Conservation (phyloP, 768 basidiomycete genomes). For the Suillus paluster region DNA sequence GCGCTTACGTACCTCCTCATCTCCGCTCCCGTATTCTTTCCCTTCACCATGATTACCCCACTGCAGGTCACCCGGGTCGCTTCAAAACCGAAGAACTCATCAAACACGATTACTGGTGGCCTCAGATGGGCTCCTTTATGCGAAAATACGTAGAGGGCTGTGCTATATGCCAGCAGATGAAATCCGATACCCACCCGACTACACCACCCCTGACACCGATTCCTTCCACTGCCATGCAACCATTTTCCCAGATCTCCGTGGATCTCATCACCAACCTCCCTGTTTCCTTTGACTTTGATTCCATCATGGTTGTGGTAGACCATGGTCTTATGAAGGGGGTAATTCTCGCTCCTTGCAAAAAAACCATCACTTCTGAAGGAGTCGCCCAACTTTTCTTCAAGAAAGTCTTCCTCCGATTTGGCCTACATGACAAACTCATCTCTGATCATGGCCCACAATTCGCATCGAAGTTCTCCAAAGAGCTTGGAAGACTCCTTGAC, state of each 20-base stretch:
- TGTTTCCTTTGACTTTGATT: constrained; percentile 16
- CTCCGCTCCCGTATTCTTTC: no score
- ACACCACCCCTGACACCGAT: neutral
- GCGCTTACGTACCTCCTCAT: no score
- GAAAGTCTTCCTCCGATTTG: no score
- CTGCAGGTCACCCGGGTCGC: no score
- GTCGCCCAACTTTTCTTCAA: no score
- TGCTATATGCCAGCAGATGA: constrained; percentile 20
- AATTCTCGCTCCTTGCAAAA: no score
- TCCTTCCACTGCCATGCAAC: constrained; percentile 1
- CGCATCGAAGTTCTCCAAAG: no score
- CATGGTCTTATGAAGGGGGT: constrained; percentile 30
- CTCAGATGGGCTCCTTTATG: constrained; percentile 18
- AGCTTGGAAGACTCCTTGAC: no score
- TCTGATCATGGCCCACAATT: no score
- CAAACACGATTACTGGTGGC: constrained; percentile 25
- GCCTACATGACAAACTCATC: no score
- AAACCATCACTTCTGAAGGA: constrained; percentile 15
- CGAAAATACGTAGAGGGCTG: constrained; percentile 22
- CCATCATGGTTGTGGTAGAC: constrained; percentile 23
- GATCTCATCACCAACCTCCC: constrained; percentile 30
- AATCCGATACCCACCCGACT: neutral
- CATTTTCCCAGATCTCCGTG: constrained; percentile 23
- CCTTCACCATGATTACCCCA: no score
- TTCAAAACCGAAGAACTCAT: no score